Conservation (phyloP, 371 early-diverging fungal species). For the Choanephora cucurbitarum region DNA sequence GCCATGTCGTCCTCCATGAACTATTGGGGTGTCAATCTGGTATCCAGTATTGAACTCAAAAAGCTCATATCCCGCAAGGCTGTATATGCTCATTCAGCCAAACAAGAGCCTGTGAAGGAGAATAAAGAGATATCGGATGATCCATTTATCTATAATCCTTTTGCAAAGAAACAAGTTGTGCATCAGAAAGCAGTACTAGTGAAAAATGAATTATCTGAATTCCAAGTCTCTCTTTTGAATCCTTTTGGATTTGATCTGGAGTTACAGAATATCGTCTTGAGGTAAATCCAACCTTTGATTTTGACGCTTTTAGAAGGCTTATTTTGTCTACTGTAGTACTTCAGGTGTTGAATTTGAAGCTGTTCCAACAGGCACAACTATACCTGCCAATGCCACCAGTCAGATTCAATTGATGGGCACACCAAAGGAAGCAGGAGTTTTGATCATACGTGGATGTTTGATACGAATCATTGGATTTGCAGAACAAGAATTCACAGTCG, state of each 20-base stretch:
- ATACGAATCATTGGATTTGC: slow-evolving; percentile 72
- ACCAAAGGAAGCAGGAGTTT: slow-evolving; percentile 61
- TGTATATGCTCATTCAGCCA: slow-evolving; percentile 21
- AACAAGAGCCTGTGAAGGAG: slow-evolving; percentile 6
- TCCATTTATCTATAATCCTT: slow-evolving; percentile 81
- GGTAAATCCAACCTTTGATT: no score
- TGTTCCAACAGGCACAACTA: slow-evolving; percentile 54
- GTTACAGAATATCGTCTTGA: slow-evolving; percentile 63
- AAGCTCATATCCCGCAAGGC: slow-evolving; percentile 47
- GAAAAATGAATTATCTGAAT: slow-evolving; percentile 67
- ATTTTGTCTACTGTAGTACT: no score
- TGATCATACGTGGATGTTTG: slow-evolving; percentile 67
- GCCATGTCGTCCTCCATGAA: slow-evolving; percentile 21
- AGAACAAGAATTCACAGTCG: slow-evolving; percentile 70
- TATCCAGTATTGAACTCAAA: slow-evolving; percentile 39
- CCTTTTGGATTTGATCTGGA: slow-evolving; percentile 83
- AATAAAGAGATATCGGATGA: slow-evolving; percentile 24
- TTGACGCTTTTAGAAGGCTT: no score
- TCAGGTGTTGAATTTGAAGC: slow-evolving; percentile 65
- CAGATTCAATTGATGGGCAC: slow-evolving; percentile 64
- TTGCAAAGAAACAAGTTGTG: slow-evolving; percentile 53
- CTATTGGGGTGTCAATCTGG: slow-evolving; percentile 55
- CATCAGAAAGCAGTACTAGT: slow-evolving; percentile 47
- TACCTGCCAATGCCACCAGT: slow-evolving; percentile 67
- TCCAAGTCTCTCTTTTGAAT: slow-evolving; percentile 72